Evolutionary conservation across 257 asterid species (phyloP).

Genomic region (Solanum okadae): DNA sequence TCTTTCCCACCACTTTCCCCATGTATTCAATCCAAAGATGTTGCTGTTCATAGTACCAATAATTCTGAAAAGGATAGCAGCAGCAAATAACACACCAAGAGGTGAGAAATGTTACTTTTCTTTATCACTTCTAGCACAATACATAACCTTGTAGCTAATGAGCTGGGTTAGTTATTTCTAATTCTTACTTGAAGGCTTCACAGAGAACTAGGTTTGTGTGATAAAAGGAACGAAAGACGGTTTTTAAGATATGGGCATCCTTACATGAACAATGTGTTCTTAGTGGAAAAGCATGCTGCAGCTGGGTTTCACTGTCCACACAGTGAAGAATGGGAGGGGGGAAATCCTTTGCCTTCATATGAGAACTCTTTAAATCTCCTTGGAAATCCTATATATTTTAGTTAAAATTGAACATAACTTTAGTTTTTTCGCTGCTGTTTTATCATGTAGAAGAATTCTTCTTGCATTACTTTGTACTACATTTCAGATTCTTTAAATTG

Average conservation of each 20-base stretch:
- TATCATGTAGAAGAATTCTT: neutral
- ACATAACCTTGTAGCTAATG: neutral
- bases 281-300: neutral
- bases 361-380: neutral
- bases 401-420: neutral
- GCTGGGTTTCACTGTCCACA: neutral
- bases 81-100: slow-evolving; percentile 12
- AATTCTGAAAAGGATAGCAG: slow-evolving; percentile 20
- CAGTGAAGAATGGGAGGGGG: neutral
- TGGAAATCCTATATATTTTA: neutral
- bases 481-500: neutral
- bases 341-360: neutral
- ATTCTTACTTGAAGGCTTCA: neutral
- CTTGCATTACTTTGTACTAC: neutral
- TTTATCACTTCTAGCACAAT: neutral
- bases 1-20: slow-evolving; percentile 54
- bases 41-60: slow-evolving; percentile 1
- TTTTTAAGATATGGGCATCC: neutral
- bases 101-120: neutral
- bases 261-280: neutral
- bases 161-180: neutral
- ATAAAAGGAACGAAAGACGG: neutral
- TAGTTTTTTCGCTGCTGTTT: neutral
- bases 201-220: neutral
- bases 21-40: slow-evolving; percentile 23